Evolutionary conservation across 495 filamentous ascomycete genomes (phyloP).

Genomic region (Penicillium silybi): DNA sequence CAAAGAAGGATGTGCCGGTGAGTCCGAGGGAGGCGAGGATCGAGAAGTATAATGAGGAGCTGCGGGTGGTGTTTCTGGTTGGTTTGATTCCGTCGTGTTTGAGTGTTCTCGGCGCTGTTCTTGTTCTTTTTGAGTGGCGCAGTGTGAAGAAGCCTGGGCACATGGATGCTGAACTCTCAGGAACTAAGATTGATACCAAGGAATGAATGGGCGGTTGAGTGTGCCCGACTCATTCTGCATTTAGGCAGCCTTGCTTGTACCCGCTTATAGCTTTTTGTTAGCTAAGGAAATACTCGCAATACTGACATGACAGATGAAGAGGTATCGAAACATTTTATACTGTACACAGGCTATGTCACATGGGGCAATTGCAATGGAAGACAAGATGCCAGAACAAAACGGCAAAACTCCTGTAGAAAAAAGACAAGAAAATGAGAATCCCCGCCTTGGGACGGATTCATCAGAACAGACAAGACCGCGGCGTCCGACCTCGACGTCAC

Average conservation of each 20-base stretch:
- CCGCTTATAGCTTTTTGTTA: background rate
- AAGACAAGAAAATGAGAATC: conserved; percentile 11
- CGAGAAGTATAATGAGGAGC: too few relatives aligned
- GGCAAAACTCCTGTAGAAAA: conserved; percentile 24
- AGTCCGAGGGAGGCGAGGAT: too few relatives aligned
- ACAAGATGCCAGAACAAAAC: conserved; percentile 22
- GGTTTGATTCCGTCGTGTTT: too few relatives aligned
- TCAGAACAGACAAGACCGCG: background rate
- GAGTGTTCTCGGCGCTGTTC: too few relatives aligned
- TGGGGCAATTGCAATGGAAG: conserved; percentile 16
- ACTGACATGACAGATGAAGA: background rate
- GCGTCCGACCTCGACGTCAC: background rate
- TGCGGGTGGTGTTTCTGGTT: too few relatives aligned
- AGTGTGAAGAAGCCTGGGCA: background rate
- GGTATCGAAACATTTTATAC: conserved; percentile 24
- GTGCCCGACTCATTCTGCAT: background rate
- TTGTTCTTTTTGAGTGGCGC: too few relatives aligned
- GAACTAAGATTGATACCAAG: background rate
- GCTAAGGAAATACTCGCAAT: background rate
- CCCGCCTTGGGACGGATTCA: background rate
- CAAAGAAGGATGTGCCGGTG: too few relatives aligned
- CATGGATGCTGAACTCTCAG: background rate
- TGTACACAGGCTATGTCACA: conserved; percentile 34
- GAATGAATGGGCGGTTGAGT: background rate
- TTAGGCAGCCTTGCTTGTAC: background rate